Evolutionary conservation across 345 rosid species (phyloP).

Genomic region (Cardamine occulta): DNA sequence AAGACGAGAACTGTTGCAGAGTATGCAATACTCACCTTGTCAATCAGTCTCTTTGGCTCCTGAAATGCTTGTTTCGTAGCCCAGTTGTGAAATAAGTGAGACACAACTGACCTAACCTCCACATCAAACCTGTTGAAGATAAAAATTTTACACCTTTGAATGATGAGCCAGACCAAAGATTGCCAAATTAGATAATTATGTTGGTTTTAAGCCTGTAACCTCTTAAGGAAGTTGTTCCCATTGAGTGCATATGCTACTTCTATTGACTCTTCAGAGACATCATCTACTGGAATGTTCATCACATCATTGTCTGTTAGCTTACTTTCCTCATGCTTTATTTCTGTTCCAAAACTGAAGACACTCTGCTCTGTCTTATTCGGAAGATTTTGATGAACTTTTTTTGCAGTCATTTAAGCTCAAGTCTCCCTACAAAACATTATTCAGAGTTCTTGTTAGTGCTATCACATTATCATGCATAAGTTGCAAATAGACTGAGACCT

Average conservation of each 20-base stretch:
- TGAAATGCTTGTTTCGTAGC: slow-evolving; percentile 92
- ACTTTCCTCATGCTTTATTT: slow-evolving; percentile 39
- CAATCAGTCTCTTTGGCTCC: slow-evolving; percentile 80
- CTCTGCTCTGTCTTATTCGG: slow-evolving; percentile 42
- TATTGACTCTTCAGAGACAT: slow-evolving; percentile 49
- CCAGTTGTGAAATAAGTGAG: slow-evolving; percentile 94
- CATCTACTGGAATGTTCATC: slow-evolving; percentile 39
- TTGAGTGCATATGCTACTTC: slow-evolving; percentile 48
- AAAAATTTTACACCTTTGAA: slow-evolving; percentile 3
- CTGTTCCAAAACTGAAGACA: slow-evolving; percentile 29
- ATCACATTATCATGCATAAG: slow-evolving; percentile 22
- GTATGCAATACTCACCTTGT: slow-evolving; percentile 58
- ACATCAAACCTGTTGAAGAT: slow-evolving; percentile 64
- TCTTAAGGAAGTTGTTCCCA: slow-evolving; percentile 71
- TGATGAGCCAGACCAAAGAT: slow-evolving; percentile 6
- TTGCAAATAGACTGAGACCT: slow-evolving; percentile 43
- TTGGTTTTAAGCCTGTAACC: slow-evolving; percentile 52
- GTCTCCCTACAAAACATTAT: slow-evolving; percentile 55
- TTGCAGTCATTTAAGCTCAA: slow-evolving; percentile 46
- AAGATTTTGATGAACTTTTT: slow-evolving; percentile 46
- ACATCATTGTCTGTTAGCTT: slow-evolving; percentile 45
- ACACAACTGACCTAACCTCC: slow-evolving; percentile 77
- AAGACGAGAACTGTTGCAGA: slow-evolving; percentile 26
- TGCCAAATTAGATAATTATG: slow-evolving; percentile 20
- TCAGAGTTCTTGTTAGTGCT: slow-evolving; percentile 18